phyloP scores from a whole-genome alignment of 2,329 filamentous ascomycete genomes.

The Neurospora sp. region DNA sequence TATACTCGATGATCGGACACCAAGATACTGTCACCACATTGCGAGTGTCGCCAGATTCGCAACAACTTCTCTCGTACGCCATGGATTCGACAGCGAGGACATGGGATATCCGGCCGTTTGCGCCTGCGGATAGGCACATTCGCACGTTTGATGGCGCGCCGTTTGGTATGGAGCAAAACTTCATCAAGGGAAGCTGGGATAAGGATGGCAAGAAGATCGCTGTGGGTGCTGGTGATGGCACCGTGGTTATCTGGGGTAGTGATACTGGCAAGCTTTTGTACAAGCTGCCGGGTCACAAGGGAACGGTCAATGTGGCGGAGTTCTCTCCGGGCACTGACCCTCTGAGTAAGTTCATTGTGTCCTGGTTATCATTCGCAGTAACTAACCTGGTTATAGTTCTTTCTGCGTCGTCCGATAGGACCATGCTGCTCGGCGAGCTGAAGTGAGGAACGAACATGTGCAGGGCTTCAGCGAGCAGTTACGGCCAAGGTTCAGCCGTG shows the following conservation, averaged over 20 bases:
- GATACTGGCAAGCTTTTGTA: conserved; percentile 85
- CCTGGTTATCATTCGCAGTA: background rate
- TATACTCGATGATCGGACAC: conserved; percentile 83
- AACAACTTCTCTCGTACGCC: conserved; percentile 80
- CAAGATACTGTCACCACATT: conserved; percentile 87
- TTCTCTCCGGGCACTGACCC: conserved; percentile 80
- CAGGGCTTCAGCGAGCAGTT: background rate
- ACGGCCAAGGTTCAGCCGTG: background rate
- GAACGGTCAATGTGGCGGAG: conserved; percentile 87
- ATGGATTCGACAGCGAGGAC: conserved; percentile 91
- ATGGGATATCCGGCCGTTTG: conserved; percentile 95
- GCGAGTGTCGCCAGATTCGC: conserved; percentile 83
- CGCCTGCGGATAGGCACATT: conserved; percentile 74
- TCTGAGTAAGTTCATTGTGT: conserved; percentile 58
- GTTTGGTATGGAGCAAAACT: conserved; percentile 79
- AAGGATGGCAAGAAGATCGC: conserved; percentile 75
- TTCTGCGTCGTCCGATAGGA: conserved; percentile 83
- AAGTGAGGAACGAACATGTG: conserved; percentile 35
- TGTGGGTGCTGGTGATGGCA: conserved; percentile 82
- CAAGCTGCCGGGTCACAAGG: conserved; percentile 91
- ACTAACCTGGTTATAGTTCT: conserved; percentile 55
- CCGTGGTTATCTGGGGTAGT: conserved; percentile 82
- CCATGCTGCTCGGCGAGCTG: conserved; percentile 73
- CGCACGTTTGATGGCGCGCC: conserved; percentile 89
- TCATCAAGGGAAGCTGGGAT: conserved; percentile 87